phyloP scores from a whole-genome alignment of 2,329 filamentous ascomycete genomes.

The Arthrocladium fulminans region DNA sequence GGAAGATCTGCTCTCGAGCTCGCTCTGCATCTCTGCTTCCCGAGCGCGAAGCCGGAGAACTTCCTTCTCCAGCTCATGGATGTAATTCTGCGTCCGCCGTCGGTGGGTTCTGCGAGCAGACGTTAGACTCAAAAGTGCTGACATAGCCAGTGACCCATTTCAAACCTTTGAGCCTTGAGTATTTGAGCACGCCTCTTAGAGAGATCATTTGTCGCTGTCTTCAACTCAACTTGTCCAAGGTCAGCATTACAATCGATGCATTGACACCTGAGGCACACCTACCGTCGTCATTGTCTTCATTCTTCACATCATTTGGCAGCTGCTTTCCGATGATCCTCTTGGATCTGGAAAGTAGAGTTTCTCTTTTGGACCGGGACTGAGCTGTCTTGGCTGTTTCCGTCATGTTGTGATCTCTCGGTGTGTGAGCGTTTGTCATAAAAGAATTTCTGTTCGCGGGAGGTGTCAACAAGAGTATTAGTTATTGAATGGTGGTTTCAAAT shows the following conservation, averaged over 20 bases:
- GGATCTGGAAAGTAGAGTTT: neutral
- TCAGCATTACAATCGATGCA: neutral
- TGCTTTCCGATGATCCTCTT: neutral
- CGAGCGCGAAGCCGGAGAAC: neutral
- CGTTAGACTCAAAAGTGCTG: neutral
- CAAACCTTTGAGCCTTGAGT: neutral
- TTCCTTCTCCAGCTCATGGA: neutral
- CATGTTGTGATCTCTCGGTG: neutral
- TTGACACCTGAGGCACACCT: neutral
- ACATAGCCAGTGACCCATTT: neutral
- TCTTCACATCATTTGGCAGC: neutral
- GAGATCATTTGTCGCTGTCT: neutral
- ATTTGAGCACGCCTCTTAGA: neutral
- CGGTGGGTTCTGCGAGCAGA: neutral
- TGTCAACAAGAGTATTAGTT: too few relatives aligned
- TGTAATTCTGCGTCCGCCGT: neutral
- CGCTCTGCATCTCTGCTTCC: neutral
- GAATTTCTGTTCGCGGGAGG: too few relatives aligned
- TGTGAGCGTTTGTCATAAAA: neutral
- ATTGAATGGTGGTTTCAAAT: too few relatives aligned
- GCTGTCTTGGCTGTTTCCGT: neutral
- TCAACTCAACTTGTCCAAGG: neutral
- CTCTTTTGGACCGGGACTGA: neutral
- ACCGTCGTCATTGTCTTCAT: neutral
- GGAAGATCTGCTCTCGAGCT: neutral